Evolutionary conservation across 2,329 filamentous ascomycete species (phyloP), one percentile per base, ranked within the genome.

Genomic region (Leptographium radiaticola): DNA sequence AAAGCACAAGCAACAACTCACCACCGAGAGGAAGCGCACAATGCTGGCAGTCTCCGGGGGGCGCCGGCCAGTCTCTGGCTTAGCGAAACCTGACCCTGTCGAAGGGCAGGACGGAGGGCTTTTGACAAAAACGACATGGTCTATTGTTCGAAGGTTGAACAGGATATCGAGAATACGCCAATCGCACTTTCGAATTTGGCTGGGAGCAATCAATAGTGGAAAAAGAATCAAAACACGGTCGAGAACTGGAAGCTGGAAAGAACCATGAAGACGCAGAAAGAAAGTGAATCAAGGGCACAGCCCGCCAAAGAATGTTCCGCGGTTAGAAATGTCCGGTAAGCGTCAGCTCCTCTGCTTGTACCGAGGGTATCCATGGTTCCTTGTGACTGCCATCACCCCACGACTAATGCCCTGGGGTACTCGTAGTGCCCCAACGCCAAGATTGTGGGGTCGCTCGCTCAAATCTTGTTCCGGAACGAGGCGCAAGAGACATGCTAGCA

Each of bases 41-140:
- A 53, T 34, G 45, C 53, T 51, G 34, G 46, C 30, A 5, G 50
- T 36, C 55, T 54, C 40, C 53, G 43, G 5, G 53, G 42, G n/a
- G 51, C 49, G 8, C 49, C 36, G n/a, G 53, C 53, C n/a, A 57
- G 18, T 34, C 54, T 51, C 25, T 54, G 55, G 12, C 53, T 15
- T 13, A 53, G 33, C 13, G 51, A 50, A 25, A 62, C 63, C 56
- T 69, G 66, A 59, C 74, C 69, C 62, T 69, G 70, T 58, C 72
- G 71, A 57, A 80, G 62, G 36, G 71, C 75, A 56, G 77, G 77
- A 59, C 76, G 71, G 58, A 80, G 60, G 31, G 70, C 70, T 65
- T 76, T 69, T 53, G 73, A 68, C 55, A 80, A 66, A 31, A 74
- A 75, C 55, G 73, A 76, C 68, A 75, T 75, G 39, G 31, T 20